These are phyloP conservation scores for Colletotrichum scovillei DNA, from an alignment of 2,329 filamentous ascomycete species.

Conservation along the genomic window DNA sequence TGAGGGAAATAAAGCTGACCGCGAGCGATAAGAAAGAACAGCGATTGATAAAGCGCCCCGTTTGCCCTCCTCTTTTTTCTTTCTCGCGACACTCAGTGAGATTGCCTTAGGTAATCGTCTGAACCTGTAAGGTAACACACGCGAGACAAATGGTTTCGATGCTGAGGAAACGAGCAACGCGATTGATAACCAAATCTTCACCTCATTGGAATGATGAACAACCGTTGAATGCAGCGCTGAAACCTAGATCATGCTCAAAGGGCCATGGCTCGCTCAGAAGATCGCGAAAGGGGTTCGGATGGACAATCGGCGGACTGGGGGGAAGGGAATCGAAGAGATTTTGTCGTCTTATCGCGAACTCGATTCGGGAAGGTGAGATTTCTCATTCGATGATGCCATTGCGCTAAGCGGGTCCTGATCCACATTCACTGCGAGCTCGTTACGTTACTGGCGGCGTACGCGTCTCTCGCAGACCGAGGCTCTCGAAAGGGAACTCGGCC, in stretches of 20 bases:
- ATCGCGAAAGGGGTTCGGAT: neutral
- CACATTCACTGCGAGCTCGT: constrained; percentile 12
- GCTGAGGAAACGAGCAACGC: neutral
- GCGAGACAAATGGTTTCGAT: neutral
- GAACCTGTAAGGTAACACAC: neutral
- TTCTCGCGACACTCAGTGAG: neutral
- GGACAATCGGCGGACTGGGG: neutral
- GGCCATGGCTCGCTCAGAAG: neutral
- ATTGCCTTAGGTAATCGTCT: neutral
- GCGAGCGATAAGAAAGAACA: neutral
- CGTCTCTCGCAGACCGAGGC: neutral
- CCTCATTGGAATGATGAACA: constrained; percentile 2
- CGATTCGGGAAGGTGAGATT: constrained; percentile 31
- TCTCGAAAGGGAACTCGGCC: neutral
- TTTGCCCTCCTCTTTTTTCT: neutral
- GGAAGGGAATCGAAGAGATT: constrained; percentile 12
- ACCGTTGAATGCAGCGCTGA: neutral
- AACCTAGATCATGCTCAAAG: neutral
- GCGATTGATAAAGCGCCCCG: neutral
- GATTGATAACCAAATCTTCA: neutral
- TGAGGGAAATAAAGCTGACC: neutral
- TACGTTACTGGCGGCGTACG: constrained; percentile 8
- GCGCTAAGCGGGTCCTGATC: constrained; percentile 27
- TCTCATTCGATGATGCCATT: constrained; percentile 33
- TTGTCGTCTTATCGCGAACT: constrained; percentile 29